Evolutionary conservation across 2,329 filamentous ascomycete species (phyloP), one percentile per base, ranked within the genome.

Genomic region (Emmonsia crescens): DNA sequence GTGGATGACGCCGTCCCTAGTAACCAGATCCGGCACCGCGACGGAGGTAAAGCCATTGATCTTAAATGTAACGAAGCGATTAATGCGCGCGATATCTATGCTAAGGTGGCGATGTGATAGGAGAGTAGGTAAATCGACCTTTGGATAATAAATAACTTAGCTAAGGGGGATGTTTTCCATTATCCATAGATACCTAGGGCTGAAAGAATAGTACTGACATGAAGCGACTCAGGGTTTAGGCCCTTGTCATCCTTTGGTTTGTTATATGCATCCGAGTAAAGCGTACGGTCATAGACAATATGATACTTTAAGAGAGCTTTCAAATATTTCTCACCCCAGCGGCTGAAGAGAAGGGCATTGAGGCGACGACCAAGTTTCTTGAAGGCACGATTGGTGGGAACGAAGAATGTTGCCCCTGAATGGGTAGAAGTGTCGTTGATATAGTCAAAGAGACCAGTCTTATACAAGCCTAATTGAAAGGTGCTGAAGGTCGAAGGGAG

Each of bases 181-280:
- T 24, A n/a, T 48, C 44, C 9, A 10, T 21, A n/a, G 21, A 48
- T 12, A n/a, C n/a, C n/a, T n/a, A 48, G 10, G 21, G 44, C 21
- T 14, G 21, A 48, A 10, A 48, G 8, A 10, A 4, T 24, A 24
- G 44, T 5, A 42, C 42, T 59, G 10, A 21, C 55, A 63, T 66
- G 64, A 88, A 77, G 70, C 88, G 85, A 40, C 33, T 40, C 10
- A 27, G 33, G 33, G 6, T 57, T 62, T 36, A 68, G 66, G 12
- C 69, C 63, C 27, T 70, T 64, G 8, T 27, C 44, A 5, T 71
- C 66, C 60, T 66, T 60, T 0, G 76, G 69, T 57, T 81, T 80
- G 76, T 91, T 94, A 71, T 87, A 89, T 5, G 86, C 88, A 70
- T 96, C 92, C 5, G 87, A 89, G 79, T 96, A 96, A 0, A 96